A percentile compares a stretch with the other conserved stretches of the same genome.
These are phyloP conservation scores for Miscanthus lutarioriparius DNA, from an alignment of 176 grass and related monocot species.

Conservation along the genomic window DNA sequence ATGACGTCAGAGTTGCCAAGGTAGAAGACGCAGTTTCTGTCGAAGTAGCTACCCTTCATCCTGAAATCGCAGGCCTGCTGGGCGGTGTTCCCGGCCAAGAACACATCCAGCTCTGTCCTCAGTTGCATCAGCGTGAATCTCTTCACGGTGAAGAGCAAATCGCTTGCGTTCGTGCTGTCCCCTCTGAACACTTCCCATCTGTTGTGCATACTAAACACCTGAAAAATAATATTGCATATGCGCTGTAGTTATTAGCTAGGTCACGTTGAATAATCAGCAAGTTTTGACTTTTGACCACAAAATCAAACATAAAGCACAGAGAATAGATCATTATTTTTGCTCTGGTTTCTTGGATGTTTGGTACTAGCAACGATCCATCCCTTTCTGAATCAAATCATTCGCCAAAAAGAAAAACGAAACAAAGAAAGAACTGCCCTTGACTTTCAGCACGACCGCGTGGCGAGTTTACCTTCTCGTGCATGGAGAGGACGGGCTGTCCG, in stretches of 20 bases:
- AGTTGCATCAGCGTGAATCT: conserved; percentile 44
- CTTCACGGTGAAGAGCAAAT: conserved; percentile 56
- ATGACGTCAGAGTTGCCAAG: conserved; percentile 40
- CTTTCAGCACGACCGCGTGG: too few relatives aligned
- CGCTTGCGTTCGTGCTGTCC: conserved; percentile 38
- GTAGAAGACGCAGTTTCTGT: conserved; percentile 45
- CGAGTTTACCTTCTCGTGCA: not conserved
- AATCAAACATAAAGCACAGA: too few relatives aligned
- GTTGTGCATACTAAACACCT: conserved; percentile 50
- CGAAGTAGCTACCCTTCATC: conserved; percentile 73
- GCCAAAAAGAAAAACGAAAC: not conserved
- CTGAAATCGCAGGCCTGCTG: conserved; percentile 57
- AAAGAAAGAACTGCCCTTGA: too few relatives aligned
- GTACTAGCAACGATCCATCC: too few relatives aligned
- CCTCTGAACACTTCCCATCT: conserved; percentile 64
- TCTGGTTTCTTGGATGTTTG: too few relatives aligned
- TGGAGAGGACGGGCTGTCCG: too few relatives aligned
- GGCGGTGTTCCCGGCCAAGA: conserved; percentile 51
- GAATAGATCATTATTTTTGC: too few relatives aligned
- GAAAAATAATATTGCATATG: not conserved
- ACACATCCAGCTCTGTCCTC: conserved; percentile 62
- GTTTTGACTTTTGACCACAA: too few relatives aligned
- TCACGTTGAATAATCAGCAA: too few relatives aligned
- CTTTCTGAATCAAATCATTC: too few relatives aligned
- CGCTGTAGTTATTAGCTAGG: too few relatives aligned